phyloP scores from a whole-genome alignment of 495 filamentous ascomycete genomes.

The Pseudomonodictys pantanalensis region DNA sequence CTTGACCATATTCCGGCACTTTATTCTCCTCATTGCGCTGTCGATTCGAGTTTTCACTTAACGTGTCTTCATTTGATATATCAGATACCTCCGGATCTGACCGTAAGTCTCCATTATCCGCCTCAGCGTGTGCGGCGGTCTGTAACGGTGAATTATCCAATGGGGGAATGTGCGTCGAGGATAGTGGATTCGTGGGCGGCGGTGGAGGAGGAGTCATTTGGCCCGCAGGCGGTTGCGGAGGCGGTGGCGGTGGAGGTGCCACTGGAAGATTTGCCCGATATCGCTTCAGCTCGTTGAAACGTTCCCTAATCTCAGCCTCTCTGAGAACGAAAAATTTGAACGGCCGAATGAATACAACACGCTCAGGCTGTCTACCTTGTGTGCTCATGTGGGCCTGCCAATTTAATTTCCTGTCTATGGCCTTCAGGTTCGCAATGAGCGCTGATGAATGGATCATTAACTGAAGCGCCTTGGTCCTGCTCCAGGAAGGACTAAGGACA shows the following conservation, averaged over 20 bases:
- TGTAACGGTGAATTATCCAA: no score
- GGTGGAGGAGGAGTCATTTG: not conserved
- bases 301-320: not conserved
- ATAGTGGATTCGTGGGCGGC: not conserved
- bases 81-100: no score
- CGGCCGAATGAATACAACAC: not conserved
- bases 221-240: not conserved
- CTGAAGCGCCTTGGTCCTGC: not conserved
- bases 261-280: not conserved
- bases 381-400: no score
- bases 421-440: not conserved
- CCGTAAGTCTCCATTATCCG: no score
- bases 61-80: no score
- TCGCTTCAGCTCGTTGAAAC: not conserved
- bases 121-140: no score
- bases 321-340: not conserved
- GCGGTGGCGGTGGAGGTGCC: not conserved
- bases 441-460: not conserved
- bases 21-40: no score
- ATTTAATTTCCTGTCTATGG: not conserved
- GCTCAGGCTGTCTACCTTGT: not conserved
- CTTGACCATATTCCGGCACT: no score
- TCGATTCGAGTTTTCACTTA: no score
- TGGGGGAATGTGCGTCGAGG: not conserved
- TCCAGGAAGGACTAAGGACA: not conserved